phyloP scores from a whole-genome alignment of 305 asterid species.

The Lippia alba region DNA sequence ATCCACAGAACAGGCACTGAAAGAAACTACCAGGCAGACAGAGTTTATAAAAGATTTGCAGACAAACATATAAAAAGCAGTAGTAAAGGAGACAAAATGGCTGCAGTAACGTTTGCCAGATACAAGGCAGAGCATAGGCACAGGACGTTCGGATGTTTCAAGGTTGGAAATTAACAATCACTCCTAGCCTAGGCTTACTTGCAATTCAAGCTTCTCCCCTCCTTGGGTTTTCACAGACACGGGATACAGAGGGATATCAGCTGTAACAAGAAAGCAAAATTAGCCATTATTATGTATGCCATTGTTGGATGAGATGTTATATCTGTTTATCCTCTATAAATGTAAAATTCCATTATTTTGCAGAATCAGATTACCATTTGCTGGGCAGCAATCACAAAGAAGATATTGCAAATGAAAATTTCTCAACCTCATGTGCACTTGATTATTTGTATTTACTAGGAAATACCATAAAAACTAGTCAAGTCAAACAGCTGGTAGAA shows the following conservation, averaged over 20 bases:
- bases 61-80: conserved; percentile 14
- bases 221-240: conserved; percentile 83
- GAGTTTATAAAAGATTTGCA: conserved; percentile 15
- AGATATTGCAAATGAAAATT: not conserved
- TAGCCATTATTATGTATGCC: not conserved
- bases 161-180: conserved; percentile 19
- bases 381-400: conserved; percentile 2
- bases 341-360: not conserved
- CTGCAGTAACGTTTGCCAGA: not conserved
- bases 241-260: conserved; percentile 76
- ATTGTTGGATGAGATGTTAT: conserved; percentile 8
- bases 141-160: conserved; percentile 14
- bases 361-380: not conserved
- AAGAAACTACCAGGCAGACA: conserved; percentile 10
- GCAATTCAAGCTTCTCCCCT: conserved; percentile 91
- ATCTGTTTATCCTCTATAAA: conserved; percentile 11
- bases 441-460: not conserved
- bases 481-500: not conserved
- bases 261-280: conserved; percentile 47
- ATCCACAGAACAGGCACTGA: conserved; percentile 11
- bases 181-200: conserved; percentile 51
- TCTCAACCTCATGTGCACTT: not conserved
- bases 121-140: conserved; percentile 8
- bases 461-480: not conserved
- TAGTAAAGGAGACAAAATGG: not conserved